These are phyloP conservation scores for Colletotrichum abscissum DNA, from an alignment of 2,329 filamentous ascomycete species.

Conservation along the genomic window DNA sequence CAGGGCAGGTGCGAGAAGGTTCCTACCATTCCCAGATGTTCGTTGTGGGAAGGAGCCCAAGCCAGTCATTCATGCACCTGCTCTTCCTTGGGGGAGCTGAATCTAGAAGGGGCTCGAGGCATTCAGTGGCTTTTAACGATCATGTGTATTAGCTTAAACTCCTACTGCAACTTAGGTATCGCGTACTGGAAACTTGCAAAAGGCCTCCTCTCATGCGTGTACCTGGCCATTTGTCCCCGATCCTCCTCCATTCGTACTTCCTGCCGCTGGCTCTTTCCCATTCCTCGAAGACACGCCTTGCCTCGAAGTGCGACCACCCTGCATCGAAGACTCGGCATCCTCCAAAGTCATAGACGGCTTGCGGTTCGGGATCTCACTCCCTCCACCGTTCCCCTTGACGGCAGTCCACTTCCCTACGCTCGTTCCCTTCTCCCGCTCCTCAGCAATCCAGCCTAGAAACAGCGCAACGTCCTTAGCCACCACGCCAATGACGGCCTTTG, in stretches of 20 bases:
- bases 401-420: slow-evolving; percentile 34
- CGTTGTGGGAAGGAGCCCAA: neutral
- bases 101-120: neutral
- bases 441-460: slow-evolving; percentile 72
- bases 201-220: neutral
- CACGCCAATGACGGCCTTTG: slow-evolving; percentile 68
- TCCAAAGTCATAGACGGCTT: slow-evolving; percentile 14
- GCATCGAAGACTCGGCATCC: slow-evolving; percentile 26
- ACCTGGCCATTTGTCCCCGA: slow-evolving; percentile 21
- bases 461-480: slow-evolving; percentile 78
- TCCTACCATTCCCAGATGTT: neutral
- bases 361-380: slow-evolving; percentile 2
- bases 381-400: slow-evolving; percentile 26
- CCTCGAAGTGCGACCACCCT: slow-evolving; percentile 26
- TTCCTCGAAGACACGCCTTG: slow-evolving; percentile 24
- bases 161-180: neutral
- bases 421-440: slow-evolving; percentile 49
- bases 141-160: neutral
- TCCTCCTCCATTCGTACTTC: slow-evolving; percentile 10
- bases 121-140: neutral
- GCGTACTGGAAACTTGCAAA: neutral
- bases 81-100: neutral
- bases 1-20: neutral
- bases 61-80: neutral
- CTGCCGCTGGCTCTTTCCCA: slow-evolving; percentile 4